Percentiles rank a stretch among this genome's conserved stretches.
These are phyloP conservation scores for Alternaria alternata DNA, from an alignment of 2,329 filamentous ascomycete species.

Conservation along the genomic window DNA sequence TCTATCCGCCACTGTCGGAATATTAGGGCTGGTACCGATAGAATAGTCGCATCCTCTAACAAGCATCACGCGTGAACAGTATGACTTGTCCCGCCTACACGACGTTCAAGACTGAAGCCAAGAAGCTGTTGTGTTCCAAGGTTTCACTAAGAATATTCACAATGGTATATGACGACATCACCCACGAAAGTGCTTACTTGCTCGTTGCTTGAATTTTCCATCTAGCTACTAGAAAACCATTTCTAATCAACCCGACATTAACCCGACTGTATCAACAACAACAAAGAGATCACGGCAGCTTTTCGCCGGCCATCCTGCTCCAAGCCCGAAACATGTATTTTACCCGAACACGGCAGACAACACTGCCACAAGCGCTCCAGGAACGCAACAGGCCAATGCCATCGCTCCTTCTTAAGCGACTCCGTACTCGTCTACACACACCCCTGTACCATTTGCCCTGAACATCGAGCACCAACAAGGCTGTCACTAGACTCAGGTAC, in stretches of 20 bases:
- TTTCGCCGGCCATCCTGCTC: not conserved
- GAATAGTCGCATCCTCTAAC: not conserved
- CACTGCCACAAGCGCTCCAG: not conserved
- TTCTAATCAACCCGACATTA: not conserved
- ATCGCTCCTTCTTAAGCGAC: conserved; percentile 2
- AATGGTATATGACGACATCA: not conserved
- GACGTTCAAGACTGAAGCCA: not conserved
- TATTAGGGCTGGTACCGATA: not conserved
- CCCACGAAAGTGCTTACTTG: not conserved
- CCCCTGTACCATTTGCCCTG: conserved; percentile 29
- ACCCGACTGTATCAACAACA: not conserved
- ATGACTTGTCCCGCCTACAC: not conserved
- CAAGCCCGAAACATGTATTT: conserved; percentile 1
- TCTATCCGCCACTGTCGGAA: not conserved
- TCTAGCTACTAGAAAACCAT: not conserved
- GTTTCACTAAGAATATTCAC: not conserved
- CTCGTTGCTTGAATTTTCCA: not conserved
- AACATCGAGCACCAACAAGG: conserved; percentile 20
- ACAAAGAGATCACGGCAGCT: not conserved
- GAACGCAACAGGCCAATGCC: not conserved
- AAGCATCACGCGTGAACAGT: conserved; percentile 1
- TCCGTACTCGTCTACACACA: conserved; percentile 9
- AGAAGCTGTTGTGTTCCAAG: not conserved
- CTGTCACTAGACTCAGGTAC: conserved; percentile 1
- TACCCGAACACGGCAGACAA: not conserved